Evolutionary conservation across 192 early-diverging fungal species (phyloP), one percentile per base, ranked within the genome.

Genomic region (Podila minutissima): DNA sequence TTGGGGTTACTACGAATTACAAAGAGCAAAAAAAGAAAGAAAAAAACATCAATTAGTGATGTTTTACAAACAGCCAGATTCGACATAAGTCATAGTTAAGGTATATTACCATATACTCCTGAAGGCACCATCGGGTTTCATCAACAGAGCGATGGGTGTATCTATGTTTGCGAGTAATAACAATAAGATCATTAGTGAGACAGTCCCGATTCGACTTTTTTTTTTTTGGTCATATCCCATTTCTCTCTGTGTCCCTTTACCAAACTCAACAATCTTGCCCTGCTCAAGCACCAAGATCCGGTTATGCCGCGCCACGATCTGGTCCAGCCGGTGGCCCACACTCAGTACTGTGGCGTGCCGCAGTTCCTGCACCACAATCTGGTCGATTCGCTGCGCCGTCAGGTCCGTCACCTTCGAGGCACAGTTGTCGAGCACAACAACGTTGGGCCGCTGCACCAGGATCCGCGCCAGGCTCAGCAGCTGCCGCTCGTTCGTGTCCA

Each of bases 361-460:
- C 74, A 92, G 85, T 59, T 92, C 76, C 13, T 74, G 83, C 2
- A 85, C 68, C 8, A 94, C 82, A 37, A 91, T 86, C 35, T 86
- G 76, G 66, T 94, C 94, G 61, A 97, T 92, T 55, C 89, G 61
- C n/a, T 75, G 69, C 26, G 92, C 92, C 1, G 89, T 91, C 46
- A 87, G 70, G 33, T 88, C 83, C 67, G 89, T 89, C 11, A 92
- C 86, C 71, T 86, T 90, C 50, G 90, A 88, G 0, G 88, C 86
- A 20, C 84, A 93, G 64, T 97, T 95, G 83, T 97, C 95, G 46
- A 97, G 83, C 26, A 97, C 88, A 6, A 97, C 71, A 17, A 97
- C 88, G 28, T 88, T 89, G 20, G 93, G 91, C 28, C 88, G 87
- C 29, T 91, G 86, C 29, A 95, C 83, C 57, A 95, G 62, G 9